Evolutionary conservation across 345 rosid genomes (phyloP), one percentile per base, ranked within the genome.

Genomic region (Adansonia digitata): DNA sequence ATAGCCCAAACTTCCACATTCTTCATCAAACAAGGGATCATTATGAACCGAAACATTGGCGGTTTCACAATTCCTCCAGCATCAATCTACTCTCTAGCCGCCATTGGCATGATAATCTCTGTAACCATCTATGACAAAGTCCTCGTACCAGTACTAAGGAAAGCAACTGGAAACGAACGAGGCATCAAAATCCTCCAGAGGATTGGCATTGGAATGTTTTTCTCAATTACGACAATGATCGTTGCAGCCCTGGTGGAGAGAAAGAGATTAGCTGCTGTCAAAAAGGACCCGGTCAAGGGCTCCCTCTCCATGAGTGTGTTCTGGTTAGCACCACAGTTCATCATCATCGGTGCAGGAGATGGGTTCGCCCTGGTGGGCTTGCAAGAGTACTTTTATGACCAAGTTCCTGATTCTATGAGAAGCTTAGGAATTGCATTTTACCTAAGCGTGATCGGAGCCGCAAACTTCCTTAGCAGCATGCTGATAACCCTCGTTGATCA

Each of bases 381-480:
- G 45, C 98, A 92, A 75, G 98, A 94, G 80, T 94, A 90, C 69
- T 94, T 94, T 75, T 92, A 94, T 15, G 97, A 94, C 70, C 98
- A 94, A 83, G 98, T 94, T 43, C 98, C 98, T 0, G 98, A 94
- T 80, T 86, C 94, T 0, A 94, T 94, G 98, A 82, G 98, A 78
- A 94, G 96, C 80, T 71, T 94, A 76, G 98, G 98, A 49, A 92
- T 94, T 53, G 98, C 98, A 7, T 83, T 92, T 29, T 94, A 92
- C 84, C 84, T 92, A 2, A 91, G 98, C 48, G 97, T 91, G 59
- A 52, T 92, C 3, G 98, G 98, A 4, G 90, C 95, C 0, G 88
- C 88, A 37, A 95, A 82, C 73, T 95, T 95, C 78, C 78, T 84
- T 0, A 95, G 97, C 78, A 92, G 94, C 69, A 35, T 90, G 46